Base-by-base conservation (phyloP, 148 eudicot species). In the Simmondsia chinensis region DNA sequence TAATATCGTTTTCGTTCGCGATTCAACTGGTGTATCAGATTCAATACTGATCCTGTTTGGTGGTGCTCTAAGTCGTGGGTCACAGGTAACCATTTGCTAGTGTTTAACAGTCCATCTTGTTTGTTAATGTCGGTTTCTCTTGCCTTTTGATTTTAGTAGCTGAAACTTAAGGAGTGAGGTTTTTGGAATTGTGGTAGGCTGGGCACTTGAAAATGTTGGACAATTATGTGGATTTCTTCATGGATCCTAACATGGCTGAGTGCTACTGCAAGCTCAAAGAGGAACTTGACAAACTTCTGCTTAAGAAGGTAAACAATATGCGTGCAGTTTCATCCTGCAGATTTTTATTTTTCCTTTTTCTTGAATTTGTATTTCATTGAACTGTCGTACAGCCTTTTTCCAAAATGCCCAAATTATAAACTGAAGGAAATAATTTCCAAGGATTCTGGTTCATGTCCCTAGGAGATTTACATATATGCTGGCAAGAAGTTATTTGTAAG, bases 11-110 rank as follows among this genome's bases (percentile, higher is more conserved):
- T 86, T 79, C 61, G 70, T 93, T 63, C 99, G 99, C 8, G 99
- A 93, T 63, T 93, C 99, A 6, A 93, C 96, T 43, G 96, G 82
- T 33, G 81, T 93, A 47, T 80, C 99, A 48, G 99, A 93, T 73
- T 93, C 99, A 22, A 66, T 77, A 52, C 60, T 93, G 58, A 79
- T 93, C 55, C 96, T 93, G 32, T 93, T 93, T 46, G 99, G 99
- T 57, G 96, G 99, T 52, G 70, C 67, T 51, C 79, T 93, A 30
- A 68, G 65, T 65, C 59, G 29, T 43, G 96, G 96, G 28, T 54
- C 58, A 53, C 75, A 48, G 94, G 99, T 86, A 64, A 63, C 46
- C 71, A 8, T 27, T 24, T 52, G 18, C 21, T 2, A 31, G 14
- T 25, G 4, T 24, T 41, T 24, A 1, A 2, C 24, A 21, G 21